These are phyloP conservation scores for Populus pruinosa DNA, from an alignment of 345 rosid genomes.

Conservation along the genomic window DNA sequence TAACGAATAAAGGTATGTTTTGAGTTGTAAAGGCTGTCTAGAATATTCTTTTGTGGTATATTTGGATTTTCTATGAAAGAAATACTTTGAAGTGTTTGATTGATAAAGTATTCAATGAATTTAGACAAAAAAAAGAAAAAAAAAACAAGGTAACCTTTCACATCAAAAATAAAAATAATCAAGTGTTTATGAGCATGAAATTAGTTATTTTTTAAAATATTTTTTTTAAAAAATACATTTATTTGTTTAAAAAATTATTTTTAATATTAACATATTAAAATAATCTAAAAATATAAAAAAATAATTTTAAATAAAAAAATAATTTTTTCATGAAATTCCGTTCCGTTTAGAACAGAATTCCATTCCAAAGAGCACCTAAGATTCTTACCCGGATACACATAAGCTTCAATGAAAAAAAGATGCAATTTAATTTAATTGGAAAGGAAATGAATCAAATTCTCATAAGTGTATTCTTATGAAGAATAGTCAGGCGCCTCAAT, in stretches of 20 bases:
- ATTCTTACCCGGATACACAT: neutral
- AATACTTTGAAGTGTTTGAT: neutral
- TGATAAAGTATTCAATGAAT: neutral
- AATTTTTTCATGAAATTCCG: too few species aligned
- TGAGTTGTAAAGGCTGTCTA: neutral
- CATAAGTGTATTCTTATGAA: neutral
- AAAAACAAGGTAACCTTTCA: neutral
- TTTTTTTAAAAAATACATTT: too few species aligned
- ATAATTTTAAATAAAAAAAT: too few species aligned
- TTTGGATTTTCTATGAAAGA: neutral
- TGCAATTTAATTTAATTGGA: neutral
- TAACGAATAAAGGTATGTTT: neutral
- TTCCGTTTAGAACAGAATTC: too few species aligned
- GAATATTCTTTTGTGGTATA: neutral
- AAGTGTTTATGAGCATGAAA: rapidly evolving
- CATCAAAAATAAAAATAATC: neutral
- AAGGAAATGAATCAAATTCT: neutral
- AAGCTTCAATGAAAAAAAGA: neutral
- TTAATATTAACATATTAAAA: too few species aligned
- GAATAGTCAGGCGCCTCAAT: neutral
- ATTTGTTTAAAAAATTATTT: too few species aligned
- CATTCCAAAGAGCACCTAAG: neutral
- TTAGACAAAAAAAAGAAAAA: neutral
- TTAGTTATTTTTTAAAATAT: rapidly evolving
- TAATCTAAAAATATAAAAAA: too few species aligned